Conservation (phyloP, 176 grass and related monocot genomes). For the Tuctoria greenei region DNA sequence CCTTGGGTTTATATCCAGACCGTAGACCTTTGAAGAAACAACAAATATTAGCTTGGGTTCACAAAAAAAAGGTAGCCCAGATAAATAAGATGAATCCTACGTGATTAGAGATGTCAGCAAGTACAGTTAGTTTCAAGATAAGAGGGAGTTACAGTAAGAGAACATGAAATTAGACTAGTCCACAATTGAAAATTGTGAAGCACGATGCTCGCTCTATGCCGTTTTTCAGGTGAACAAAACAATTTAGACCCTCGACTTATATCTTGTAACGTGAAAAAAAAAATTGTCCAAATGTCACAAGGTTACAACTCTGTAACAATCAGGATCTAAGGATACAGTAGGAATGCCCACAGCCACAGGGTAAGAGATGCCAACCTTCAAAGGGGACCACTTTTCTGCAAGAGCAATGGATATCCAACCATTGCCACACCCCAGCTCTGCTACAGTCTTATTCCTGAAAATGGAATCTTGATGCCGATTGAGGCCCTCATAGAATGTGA, state of each 20-base stretch:
- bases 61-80: not conserved
- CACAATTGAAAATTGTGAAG: not conserved
- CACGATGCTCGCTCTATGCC: not conserved
- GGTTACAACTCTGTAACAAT: not conserved
- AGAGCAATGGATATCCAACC: conserved; percentile 99
- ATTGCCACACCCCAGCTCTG: conserved; percentile 91
- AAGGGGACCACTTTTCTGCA: conserved; percentile 84
- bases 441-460: conserved; percentile 81
- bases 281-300: not conserved
- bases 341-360: not conserved
- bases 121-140: not conserved
- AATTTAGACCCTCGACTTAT: not conserved
- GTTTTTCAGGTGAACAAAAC: not conserved
- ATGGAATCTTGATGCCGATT: conserved; percentile 85
- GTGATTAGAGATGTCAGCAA: not conserved
- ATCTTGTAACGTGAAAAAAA: not conserved
- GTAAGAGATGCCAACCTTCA: conserved; percentile 56
- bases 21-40: conserved; percentile 74
- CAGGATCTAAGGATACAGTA: not conserved
- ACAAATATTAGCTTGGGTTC: conserved; percentile 14
- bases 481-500: conserved; percentile 97
- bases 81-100: not conserved
- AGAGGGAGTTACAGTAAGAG: not conserved
- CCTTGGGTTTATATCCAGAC: conserved; percentile 97
- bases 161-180: not conserved